Base-by-base conservation (phyloP, 768 basidiomycete genomes). In the Suillus ampliporus region DNA sequence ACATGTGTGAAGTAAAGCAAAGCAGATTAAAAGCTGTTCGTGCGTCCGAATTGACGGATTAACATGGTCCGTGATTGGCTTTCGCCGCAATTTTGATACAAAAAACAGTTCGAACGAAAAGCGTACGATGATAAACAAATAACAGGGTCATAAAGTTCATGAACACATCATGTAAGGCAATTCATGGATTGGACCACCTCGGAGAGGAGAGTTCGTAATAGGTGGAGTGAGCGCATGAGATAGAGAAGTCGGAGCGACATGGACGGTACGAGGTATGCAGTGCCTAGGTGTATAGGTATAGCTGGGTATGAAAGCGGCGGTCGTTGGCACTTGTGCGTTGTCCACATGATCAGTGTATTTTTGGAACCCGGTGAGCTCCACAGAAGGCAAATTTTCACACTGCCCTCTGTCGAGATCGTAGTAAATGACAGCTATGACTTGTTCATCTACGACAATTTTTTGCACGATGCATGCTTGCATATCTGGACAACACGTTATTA, bases 381-480 rank as follows among this genome's bases (percentile, higher is more conserved):
- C 89, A 53, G 85, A 83, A 17, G 91, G 89, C 75, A 81, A 77
- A 60, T 75, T 71, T 63, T 79, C 79, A 40, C 79, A 77, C 66
- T 79, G 75, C 67, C 79, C 81, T 71, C 88, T 85, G 69, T 89
- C 86, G 67, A 92, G 78, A 67, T 89, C 85, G 73, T 91, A 92
- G 54, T 87, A 80, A 66, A 91, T 76, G 67, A 83, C 84, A 58
- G 90, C 83, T 57, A 90, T 77, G 19, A 85, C 82, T 64, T 83
- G 82, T 67, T 83, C 83, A 76, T 91, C 89, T 61, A 86, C 82
- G 61, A 86, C 78, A 67, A 93, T 78, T 77, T 91, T 86, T 77
- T 93, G 91, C 35, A 86, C 86, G 72, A 92, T 81, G 48, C 74
- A 81, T 56, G 54, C 13, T 56, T 38, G 54, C 26, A 56, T 13